Base-by-base conservation (phyloP, 352 stramenopile genomes). In the Globisporangium splendens region DNA sequence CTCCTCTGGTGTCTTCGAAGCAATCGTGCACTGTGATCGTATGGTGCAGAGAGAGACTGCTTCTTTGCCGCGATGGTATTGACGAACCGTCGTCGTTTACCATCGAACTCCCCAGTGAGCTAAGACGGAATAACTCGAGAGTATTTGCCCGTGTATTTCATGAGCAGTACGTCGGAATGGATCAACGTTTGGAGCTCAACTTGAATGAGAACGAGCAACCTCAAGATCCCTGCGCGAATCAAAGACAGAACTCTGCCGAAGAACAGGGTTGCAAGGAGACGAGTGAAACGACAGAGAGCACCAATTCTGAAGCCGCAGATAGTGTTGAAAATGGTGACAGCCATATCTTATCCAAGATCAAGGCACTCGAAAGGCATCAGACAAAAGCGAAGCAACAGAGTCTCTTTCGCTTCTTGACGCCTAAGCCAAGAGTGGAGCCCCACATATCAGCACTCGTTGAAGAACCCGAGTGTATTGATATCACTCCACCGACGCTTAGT, bases 341-440 rank as follows among this genome's bases (percentile, higher is more conserved):
- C 54, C 74, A 53, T 14, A 73, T 85, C 20, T 57, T 85, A 47
- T 54, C 54, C 21, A 70, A 69, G 51, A 85, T 85, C 38, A 85
- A 83, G 52, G 75, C 60, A 35, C 56, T 85, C n/a, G 70, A 77
- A 42, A 64, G 24, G 2, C 75, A 79, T 51, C 74, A 83, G 14
- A 68, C 62, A 38, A 72, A 67, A 8, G 74, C 72, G 1, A 81
- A 74, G 43, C 74, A 83, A 22, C 74, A 81, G 46, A 71, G 68
- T 1, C 73, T 83, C 56, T 56, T 75, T 44, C 47, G 43, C 46
- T 83, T 68, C 47, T 53, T 83, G 10, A 17, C 24, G 17, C n/a
- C 8, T 47, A 7, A 35, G 28, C 44, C 58, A 44, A 50, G 17
- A 2, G 47, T 22, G 10, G 35, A 51, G 41, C 11, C 38, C 4